Conservation (phyloP, 2,329 filamentous ascomycete species). For the Colletotrichum australisinense region DNA sequence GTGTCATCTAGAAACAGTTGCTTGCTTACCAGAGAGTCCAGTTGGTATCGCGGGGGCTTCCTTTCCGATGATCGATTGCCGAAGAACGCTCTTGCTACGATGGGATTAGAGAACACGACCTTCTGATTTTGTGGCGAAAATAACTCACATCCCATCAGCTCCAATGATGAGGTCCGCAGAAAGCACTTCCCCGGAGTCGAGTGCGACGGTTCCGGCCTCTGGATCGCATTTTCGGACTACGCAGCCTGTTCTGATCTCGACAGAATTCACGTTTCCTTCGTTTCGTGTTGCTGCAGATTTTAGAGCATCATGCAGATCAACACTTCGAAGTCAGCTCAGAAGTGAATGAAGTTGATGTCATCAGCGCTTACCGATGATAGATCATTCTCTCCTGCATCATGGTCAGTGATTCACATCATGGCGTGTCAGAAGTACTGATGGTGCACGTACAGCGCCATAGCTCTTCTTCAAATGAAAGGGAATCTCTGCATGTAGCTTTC, state of each 20-base stretch:
- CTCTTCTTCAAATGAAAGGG: conserved; percentile 40
- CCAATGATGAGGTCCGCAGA: conserved; percentile 48
- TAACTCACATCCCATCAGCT: conserved; percentile 47
- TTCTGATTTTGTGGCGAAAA: background rate
- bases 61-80: conserved; percentile 35
- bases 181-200: conserved; percentile 45
- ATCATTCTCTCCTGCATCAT: conserved; percentile 46
- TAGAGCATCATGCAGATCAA: conserved; percentile 49
- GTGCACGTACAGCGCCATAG: conserved; percentile 44
- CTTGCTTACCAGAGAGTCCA: conserved; percentile 42
- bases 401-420: background rate
- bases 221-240: conserved; percentile 52
- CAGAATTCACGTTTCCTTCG: conserved; percentile 40
- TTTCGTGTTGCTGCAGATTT: conserved; percentile 40
- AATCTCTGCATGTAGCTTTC: conserved; percentile 44
- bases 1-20: background rate
- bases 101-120: background rate
- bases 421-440: too few species aligned
- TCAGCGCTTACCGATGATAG: conserved; percentile 47
- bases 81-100: conserved; percentile 22
- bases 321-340: background rate
- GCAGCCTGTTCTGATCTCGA: conserved; percentile 40
- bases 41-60: conserved; percentile 43
- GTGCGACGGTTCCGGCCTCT: conserved; percentile 45
- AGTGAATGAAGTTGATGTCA: fast-evolving